Percentiles rank a stretch among this genome's conserved stretches.
Evolutionary conservation across 805 yeast genomes (phyloP).

Genomic region (Candida pseudofarinosa): DNA sequence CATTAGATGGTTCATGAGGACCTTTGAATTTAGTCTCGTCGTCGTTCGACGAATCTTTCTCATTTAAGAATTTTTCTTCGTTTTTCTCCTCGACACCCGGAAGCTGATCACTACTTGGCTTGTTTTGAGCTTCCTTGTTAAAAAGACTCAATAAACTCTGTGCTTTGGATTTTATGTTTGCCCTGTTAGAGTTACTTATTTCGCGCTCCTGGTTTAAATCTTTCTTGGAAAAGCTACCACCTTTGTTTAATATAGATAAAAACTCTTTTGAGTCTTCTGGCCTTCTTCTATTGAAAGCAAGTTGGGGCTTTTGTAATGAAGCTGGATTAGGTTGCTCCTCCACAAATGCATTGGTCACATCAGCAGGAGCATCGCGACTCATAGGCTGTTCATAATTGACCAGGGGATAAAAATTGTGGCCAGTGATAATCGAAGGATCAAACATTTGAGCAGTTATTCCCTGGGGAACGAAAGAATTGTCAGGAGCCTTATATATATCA

Average conservation of each 20-base stretch:
- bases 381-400: neutral
- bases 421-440: neutral
- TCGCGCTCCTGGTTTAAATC: conserved; percentile 3
- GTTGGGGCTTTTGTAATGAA: conserved; percentile 33
- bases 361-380: neutral
- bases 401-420: neutral
- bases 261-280: conserved; percentile 38
- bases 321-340: conserved; percentile 31
- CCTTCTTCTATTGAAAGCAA: conserved; percentile 27
- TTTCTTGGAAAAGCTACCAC: conserved; percentile 8
- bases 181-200: conserved; percentile 10
- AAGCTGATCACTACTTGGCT: neutral
- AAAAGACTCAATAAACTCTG: conserved; percentile 27
- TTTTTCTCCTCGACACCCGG: neutral
- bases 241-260: conserved; percentile 38
- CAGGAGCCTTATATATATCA: neutral
- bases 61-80: neutral
- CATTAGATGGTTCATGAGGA: conserved; percentile 21
- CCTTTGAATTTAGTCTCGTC: neutral
- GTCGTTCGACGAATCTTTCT: neutral
- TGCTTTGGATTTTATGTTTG: conserved; percentile 28
- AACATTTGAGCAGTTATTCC: neutral
- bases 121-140: conserved; percentile 11
- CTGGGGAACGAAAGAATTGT: neutral
- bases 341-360: conserved; percentile 1